Evolutionary conservation across 1,284 basidiomycete species (phyloP), one percentile per base, ranked within the genome.

Genomic region (Puccinia polysora): DNA sequence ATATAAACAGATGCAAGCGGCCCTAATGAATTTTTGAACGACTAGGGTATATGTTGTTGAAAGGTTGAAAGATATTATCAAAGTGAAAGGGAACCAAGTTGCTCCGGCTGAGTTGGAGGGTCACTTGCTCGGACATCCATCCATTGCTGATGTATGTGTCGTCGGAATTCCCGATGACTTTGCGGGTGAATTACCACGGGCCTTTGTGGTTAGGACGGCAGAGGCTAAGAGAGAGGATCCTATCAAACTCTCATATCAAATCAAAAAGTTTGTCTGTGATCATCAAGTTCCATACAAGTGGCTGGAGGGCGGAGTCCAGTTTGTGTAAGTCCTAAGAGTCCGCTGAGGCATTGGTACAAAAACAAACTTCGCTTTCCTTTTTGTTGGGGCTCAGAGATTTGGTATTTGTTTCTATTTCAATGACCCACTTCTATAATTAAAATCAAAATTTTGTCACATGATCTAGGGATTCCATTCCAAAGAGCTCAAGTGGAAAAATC

Each of bases 141-240:
- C 34, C 25, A n/a, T 56, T 3, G 82, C 82, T 0, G 87, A 90
- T 73, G 83, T 82, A 0, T 89, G 89, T 75, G 88, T 92, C 12
- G 86, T 92, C 5, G 85, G 88, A 2, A 79, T 90, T 2, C 84
- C 84, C 0, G 88, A 92, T 77, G 88, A 90, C 15, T 88, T 86
- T 75, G 87, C 85, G 59, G 90, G 90, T 43, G 90, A 92, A 68
- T 71, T 89, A 3, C 89, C 90, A 0, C 71, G 73, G 20, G 20
- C 20, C 0, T 50, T 52, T 23, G 36, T 47, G 32, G 49, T 73
- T 6, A 20, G 23, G 10, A 20, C 30, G 1, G 34, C 50, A 59
- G 63, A 60, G 36, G 20, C 15, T 49, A 60, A 25, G 12, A 14
- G 12, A 25, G n/a, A 18, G 20, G 52, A 50, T 23, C 38, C 20